A percentile compares a stretch with the other conserved stretches of the same genome.
phyloP scores from a whole-genome alignment of 495 filamentous ascomycete species.

The Penicillium psychrofluorescens region DNA sequence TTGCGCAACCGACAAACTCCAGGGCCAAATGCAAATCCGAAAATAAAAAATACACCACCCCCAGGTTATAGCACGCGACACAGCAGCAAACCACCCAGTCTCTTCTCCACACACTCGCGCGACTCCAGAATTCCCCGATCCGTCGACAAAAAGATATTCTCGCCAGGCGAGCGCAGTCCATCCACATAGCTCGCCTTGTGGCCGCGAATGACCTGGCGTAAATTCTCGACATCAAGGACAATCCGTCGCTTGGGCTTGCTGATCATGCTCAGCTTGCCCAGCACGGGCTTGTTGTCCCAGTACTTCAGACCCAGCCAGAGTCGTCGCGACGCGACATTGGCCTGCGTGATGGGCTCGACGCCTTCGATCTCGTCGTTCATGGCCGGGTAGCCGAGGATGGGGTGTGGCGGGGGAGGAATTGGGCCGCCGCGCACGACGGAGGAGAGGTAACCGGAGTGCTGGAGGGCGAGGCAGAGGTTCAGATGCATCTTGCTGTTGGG shows the following conservation, averaged over 20 bases:
- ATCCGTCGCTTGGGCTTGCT: conserved; percentile 71
- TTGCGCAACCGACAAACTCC: conserved; percentile 38
- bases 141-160: conserved; percentile 75
- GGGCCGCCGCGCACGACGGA: conserved; percentile 73
- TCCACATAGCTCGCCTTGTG: conserved; percentile 54
- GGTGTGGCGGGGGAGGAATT: conserved; percentile 52
- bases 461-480: conserved; percentile 64
- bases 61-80: conserved; percentile 52
- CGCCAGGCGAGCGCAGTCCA: conserved; percentile 70
- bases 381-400: conserved; percentile 37
- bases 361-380: conserved; percentile 25
- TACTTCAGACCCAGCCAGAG: conserved; percentile 95
- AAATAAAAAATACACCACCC: conserved; percentile 12
- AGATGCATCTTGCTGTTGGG: conserved; percentile 78
- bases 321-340: conserved; percentile 68
- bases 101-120: conserved; percentile 80
- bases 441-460: conserved; percentile 74
- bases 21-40: conserved; percentile 33
- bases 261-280: conserved; percentile 61
- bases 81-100: conserved; percentile 74
- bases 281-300: conserved; percentile 77
- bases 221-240: conserved; percentile 49
- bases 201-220: conserved; percentile 61
- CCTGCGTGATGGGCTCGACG: conserved; percentile 59
- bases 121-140: conserved; percentile 76